These are phyloP conservation scores for Pestalotiopsis sp. DNA, from an alignment of 2,329 filamentous ascomycete genomes.

Conservation along the genomic window DNA sequence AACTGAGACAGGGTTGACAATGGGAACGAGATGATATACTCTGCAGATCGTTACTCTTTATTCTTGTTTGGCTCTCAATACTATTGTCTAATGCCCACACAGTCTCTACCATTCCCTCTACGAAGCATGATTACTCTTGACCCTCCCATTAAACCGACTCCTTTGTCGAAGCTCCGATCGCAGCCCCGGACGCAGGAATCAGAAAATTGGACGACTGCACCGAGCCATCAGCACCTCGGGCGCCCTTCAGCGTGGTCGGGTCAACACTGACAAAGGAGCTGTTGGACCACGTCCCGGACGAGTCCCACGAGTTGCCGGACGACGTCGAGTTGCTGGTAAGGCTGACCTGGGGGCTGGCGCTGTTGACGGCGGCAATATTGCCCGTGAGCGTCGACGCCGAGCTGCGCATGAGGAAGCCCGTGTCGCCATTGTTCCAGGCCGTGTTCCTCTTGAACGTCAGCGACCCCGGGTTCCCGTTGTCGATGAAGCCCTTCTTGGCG, in stretches of 20 bases:
- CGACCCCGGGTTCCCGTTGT: conserved; percentile 45
- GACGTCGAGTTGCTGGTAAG: conserved; percentile 26
- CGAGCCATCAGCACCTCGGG: conserved; percentile 37
- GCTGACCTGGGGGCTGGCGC: conserved; percentile 21
- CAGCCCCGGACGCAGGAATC: conserved; percentile 36
- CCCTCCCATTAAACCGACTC: background rate
- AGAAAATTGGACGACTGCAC: conserved; percentile 43
- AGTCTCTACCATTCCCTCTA: background rate
- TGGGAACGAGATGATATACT: background rate
- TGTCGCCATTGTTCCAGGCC: conserved; percentile 47
- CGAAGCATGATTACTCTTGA: background rate
- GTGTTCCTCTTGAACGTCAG: conserved; percentile 45
- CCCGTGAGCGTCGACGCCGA: conserved; percentile 36
- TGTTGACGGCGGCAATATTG: conserved; percentile 43
- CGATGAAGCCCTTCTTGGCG: conserved; percentile 46
- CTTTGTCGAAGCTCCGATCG: conserved; percentile 39
- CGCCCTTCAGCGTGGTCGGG: conserved; percentile 35
- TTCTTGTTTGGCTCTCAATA: background rate
- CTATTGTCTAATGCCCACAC: background rate
- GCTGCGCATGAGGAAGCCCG: conserved; percentile 39
- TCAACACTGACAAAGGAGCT: conserved; percentile 41
- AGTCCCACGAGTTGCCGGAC: conserved; percentile 45
- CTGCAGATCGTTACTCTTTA: background rate
- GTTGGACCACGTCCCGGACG: conserved; percentile 39
- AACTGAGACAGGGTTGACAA: background rate